These are phyloP conservation scores for Cyclotella distinguenda DNA, from an alignment of 108 stramenopile genomes.

Conservation along the genomic window DNA sequence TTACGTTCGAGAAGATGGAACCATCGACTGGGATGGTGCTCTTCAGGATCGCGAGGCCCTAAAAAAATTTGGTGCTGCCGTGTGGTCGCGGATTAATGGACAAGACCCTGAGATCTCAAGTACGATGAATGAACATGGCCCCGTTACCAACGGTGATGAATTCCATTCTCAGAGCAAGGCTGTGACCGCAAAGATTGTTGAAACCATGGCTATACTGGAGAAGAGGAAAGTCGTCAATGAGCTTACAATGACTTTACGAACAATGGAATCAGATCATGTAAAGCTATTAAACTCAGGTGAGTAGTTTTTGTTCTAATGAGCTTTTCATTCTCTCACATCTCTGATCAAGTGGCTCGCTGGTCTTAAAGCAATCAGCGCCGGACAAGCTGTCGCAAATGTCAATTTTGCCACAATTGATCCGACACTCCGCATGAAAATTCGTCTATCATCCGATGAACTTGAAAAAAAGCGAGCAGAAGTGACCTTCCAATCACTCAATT, in stretches of 20 bases:
- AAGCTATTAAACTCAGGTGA: slow-evolving; percentile 66
- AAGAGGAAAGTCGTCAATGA: slow-evolving; percentile 51
- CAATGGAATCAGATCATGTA: slow-evolving; percentile 62
- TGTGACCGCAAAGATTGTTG: slow-evolving; percentile 82
- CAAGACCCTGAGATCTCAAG: slow-evolving; percentile 72
- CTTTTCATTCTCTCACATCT: not conserved
- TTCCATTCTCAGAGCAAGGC: slow-evolving; percentile 32
- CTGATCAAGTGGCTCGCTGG: not conserved
- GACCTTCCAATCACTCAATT: slow-evolving; percentile 72
- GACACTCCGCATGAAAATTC: slow-evolving; percentile 64
- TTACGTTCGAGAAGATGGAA: slow-evolving; percentile 95
- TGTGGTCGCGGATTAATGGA: slow-evolving; percentile 96
- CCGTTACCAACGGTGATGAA: slow-evolving; percentile 6
- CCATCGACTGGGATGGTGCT: slow-evolving; percentile 97
- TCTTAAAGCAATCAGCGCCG: slow-evolving; percentile 57
- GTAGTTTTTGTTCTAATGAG: slow-evolving; percentile 1
- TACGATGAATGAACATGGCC: slow-evolving; percentile 14
- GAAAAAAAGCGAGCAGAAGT: slow-evolving; percentile 65
- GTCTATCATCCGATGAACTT: slow-evolving; percentile 62
- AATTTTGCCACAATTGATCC: slow-evolving; percentile 75
- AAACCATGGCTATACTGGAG: slow-evolving; percentile 72
- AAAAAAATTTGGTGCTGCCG: slow-evolving; percentile 82
- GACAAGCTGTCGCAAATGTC: slow-evolving; percentile 82
- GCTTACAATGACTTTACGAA: slow-evolving; percentile 41
- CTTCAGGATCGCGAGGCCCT: slow-evolving; percentile 91